Conservation (phyloP, 2,329 filamentous ascomycete genomes). For the Colletotrichum godetiae region DNA sequence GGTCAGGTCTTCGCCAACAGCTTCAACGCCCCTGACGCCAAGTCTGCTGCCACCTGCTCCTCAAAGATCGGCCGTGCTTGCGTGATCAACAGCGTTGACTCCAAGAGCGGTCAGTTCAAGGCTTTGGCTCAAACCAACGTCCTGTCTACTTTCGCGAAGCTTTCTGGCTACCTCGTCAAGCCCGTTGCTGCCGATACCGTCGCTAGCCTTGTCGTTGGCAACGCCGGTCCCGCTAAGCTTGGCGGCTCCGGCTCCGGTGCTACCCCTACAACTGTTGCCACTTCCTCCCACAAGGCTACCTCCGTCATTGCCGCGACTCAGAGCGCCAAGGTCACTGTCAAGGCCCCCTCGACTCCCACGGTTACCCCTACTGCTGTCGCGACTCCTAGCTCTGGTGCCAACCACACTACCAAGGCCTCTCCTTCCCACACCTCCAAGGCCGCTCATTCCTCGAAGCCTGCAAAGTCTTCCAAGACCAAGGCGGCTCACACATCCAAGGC, state of each 20-base stretch:
- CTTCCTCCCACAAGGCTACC: no score
- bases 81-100: conserved; percentile 25
- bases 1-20: conserved; percentile 38
- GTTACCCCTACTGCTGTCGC: no score
- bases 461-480: no score
- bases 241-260: conserved; percentile 22
- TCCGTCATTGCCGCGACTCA: no score
- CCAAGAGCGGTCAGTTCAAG: conserved; percentile 39
- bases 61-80: conserved; percentile 25
- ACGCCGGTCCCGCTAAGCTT: conserved; percentile 41
- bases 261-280: background rate
- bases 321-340: no score
- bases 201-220: conserved; percentile 38
- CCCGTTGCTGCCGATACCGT: conserved; percentile 42
- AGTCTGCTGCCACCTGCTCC: conserved; percentile 30
- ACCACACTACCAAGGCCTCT: background rate
- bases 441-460: background rate
- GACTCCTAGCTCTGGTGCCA: background rate
- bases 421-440: background rate
- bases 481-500: background rate
- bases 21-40: conserved; percentile 39
- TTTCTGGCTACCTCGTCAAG: conserved; percentile 39
- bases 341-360: no score
- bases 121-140: conserved; percentile 37
- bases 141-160: conserved; percentile 32